phyloP scores from a whole-genome alignment of 1,284 basidiomycete genomes.

The Cryptococcus maquisensis region DNA sequence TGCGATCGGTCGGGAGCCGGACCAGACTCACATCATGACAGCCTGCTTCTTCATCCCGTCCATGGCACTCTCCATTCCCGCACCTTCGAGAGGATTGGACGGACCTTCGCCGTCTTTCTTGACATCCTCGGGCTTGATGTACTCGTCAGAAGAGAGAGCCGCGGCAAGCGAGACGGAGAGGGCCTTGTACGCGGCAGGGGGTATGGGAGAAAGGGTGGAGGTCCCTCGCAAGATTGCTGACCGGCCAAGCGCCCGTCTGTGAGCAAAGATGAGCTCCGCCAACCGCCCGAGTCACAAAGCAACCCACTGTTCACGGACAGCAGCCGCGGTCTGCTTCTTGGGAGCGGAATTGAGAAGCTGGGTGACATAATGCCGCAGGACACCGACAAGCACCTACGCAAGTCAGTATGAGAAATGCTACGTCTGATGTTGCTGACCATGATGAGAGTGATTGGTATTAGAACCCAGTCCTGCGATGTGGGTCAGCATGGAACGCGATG shows the following conservation, averaged over 20 bases:
- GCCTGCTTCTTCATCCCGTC: slow-evolving; percentile 98
- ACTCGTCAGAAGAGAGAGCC: slow-evolving; percentile 69
- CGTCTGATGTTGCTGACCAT: slow-evolving; percentile 59
- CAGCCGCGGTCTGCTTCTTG: slow-evolving; percentile 71
- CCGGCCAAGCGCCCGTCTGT: slow-evolving; percentile 75
- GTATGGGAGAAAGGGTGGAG: slow-evolving; percentile 72
- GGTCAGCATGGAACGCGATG: slow-evolving; percentile 4
- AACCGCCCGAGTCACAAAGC: not conserved
- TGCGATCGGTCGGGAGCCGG: not conserved
- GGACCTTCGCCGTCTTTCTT: slow-evolving; percentile 55
- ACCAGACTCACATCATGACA: slow-evolving; percentile 62
- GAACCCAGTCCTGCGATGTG: slow-evolving; percentile 57
- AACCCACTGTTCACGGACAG: slow-evolving; percentile 82
- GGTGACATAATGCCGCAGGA: slow-evolving; percentile 90
- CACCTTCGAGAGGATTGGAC: slow-evolving; percentile 70
- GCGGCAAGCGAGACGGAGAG: slow-evolving; percentile 69
- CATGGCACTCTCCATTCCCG: slow-evolving; percentile 98
- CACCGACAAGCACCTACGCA: slow-evolving; percentile 79
- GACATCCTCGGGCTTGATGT: slow-evolving; percentile 68
- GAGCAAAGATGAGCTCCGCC: not conserved
- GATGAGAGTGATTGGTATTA: slow-evolving; percentile 95
- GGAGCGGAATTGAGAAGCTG: slow-evolving; percentile 77
- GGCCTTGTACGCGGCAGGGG: slow-evolving; percentile 66
- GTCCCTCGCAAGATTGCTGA: slow-evolving; percentile 77
- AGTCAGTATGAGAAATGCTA: slow-evolving; percentile 1